Conservation (phyloP, 73 alveolate genomes). For the Durusdinium trenchii region DNA sequence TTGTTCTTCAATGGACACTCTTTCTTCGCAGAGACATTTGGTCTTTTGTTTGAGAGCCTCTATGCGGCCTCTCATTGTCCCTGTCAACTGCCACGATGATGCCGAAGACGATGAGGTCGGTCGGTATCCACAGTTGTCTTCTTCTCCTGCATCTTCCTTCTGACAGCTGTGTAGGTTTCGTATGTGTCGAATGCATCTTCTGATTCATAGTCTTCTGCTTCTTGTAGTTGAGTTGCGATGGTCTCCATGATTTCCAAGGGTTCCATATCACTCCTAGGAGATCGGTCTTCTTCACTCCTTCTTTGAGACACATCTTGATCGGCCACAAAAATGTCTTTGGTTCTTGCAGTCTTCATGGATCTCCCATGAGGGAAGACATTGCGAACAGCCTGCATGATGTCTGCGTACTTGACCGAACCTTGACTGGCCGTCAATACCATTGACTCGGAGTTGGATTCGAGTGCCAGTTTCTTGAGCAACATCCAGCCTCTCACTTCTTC, state of each 20-base stretch:
- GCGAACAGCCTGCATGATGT: not conserved
- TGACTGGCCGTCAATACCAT: slow-evolving; percentile 2
- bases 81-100: not conserved
- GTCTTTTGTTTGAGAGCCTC: not conserved
- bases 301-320: not conserved
- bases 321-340: not conserved
- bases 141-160: not conserved
- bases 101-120: no score
- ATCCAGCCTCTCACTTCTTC: slow-evolving; percentile 49
- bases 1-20: not conserved
- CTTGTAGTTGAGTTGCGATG: not conserved
- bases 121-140: not conserved
- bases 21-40: not conserved
- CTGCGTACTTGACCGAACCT: not conserved
- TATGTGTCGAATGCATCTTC: slow-evolving; percentile 3
- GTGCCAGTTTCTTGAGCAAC: not conserved
- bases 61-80: not conserved
- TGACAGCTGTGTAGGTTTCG: not conserved
- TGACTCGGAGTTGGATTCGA: not conserved
- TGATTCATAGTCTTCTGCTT: not conserved
- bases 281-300: no score
- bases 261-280: not conserved
- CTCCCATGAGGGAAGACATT: not conserved
- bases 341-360: not conserved
- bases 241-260: not conserved